Percentiles rank a stretch among this genome's conserved stretches.
Conservation (phyloP, 331 rosid species). For the Telfairia occidentalis region DNA sequence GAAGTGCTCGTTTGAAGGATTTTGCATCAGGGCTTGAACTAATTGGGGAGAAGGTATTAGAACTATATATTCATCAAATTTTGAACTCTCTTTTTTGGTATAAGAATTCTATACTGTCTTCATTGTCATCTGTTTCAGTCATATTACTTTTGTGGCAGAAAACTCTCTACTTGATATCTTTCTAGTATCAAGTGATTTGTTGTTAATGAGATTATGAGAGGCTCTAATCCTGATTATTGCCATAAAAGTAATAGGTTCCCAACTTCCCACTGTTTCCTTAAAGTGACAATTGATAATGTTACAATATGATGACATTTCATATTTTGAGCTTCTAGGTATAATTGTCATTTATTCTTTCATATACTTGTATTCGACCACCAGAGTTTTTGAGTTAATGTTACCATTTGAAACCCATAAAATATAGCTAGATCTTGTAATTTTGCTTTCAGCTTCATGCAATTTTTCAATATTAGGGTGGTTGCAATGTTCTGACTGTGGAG, state of each 20-base stretch:
- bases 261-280: neutral
- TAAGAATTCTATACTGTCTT: neutral
- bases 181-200: neutral
- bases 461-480: neutral
- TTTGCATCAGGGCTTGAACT: conserved; percentile 88
- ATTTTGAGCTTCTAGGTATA: neutral
- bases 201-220: neutral
- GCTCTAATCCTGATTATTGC: neutral
- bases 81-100: neutral
- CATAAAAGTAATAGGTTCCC: neutral
- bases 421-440: neutral
- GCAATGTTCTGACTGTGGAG: conserved; percentile 8
- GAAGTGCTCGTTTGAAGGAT: conserved; percentile 83
- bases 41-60: conserved; percentile 64
- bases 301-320: neutral
- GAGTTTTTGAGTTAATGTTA: neutral
- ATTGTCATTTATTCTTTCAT: neutral
- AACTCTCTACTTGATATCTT: neutral
- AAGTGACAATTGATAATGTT: neutral
- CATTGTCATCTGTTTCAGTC: neutral
- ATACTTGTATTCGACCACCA: neutral
- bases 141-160: neutral
- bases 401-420: neutral
- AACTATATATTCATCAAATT: conserved; percentile 10
- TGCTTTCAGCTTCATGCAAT: neutral